These are phyloP conservation scores for Alternaria ventricosa DNA, from an alignment of 2,329 filamentous ascomycete species.

Conservation along the genomic window DNA sequence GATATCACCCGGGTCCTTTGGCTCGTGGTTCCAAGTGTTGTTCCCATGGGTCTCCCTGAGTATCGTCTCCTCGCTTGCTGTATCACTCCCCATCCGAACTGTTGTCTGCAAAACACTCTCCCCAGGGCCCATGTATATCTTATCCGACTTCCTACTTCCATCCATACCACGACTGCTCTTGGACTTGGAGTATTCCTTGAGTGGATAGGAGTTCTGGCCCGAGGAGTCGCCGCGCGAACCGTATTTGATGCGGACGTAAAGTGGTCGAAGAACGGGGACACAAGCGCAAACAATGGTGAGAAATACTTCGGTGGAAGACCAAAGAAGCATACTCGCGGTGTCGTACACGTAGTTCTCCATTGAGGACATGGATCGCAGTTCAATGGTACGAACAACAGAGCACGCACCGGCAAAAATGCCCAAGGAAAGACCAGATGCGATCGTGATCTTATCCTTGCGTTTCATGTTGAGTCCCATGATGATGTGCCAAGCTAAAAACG, in stretches of 20 bases:
- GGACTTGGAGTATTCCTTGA: constrained; percentile 27
- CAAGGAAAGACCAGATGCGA: constrained; percentile 38
- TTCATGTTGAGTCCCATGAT: constrained; percentile 46
- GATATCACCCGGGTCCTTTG: constrained; percentile 20
- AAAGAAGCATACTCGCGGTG: constrained; percentile 39
- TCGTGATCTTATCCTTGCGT: constrained; percentile 43
- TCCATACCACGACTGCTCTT: constrained; percentile 15
- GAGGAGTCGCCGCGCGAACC: constrained; percentile 29
- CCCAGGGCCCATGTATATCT: constrained; percentile 28
- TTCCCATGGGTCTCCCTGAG: constrained; percentile 19
- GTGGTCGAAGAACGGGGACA: constrained; percentile 54
- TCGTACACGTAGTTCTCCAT: constrained; percentile 42
- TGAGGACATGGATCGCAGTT: constrained; percentile 36
- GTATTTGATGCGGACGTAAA: constrained; percentile 49
- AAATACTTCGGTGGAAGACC: constrained; percentile 50
- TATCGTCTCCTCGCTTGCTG: constrained; percentile 38
- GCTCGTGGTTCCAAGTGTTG: constrained; percentile 1
- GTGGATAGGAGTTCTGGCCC: constrained; percentile 23
- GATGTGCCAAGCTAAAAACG: constrained; percentile 34
- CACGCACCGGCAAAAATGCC: constrained; percentile 44
- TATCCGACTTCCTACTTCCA: constrained; percentile 6
- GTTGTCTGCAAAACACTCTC: constrained; percentile 27
- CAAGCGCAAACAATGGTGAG: constrained; percentile 61
- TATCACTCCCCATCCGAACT: constrained; percentile 28
- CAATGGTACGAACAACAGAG: constrained; percentile 39